Evolutionary conservation across 208 protist species (phyloP).

Genomic region (Acanthamoeba lenticulata): DNA sequence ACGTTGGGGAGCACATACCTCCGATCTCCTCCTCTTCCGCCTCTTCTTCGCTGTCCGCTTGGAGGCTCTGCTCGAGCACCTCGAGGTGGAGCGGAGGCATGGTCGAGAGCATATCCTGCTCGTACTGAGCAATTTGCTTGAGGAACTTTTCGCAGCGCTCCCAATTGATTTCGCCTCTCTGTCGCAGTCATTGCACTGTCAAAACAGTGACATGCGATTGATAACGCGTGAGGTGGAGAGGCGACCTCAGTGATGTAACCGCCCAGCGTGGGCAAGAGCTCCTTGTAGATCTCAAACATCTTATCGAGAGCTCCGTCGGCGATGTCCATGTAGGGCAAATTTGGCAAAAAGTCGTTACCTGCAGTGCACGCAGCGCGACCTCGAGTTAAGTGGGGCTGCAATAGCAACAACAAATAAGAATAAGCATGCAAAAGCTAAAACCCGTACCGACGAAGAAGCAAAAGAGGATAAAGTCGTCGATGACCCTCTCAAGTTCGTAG

Average conservation of each 20-base stretch:
- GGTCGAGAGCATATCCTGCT: slow-evolving; percentile 57
- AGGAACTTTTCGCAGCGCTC: slow-evolving; percentile 64
- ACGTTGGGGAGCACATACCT: too few relatives aligned
- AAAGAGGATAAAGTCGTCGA: slow-evolving; percentile 98
- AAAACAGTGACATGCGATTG: not conserved
- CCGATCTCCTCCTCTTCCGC: too few relatives aligned
- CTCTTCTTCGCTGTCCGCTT: slow-evolving; percentile 18
- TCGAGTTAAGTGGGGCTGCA: too few relatives aligned
- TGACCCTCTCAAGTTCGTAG: slow-evolving; percentile 92
- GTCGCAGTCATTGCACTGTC: not conserved
- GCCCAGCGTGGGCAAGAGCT: slow-evolving; percentile 85
- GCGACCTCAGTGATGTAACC: slow-evolving; percentile 88
- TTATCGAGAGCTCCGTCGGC: slow-evolving; percentile 92
- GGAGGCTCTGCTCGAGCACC: slow-evolving; percentile 55
- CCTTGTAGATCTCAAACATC: slow-evolving; percentile 91
- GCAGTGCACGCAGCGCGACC: not conserved
- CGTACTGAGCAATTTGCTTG: slow-evolving; percentile 33
- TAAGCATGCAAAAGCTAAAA: not conserved
- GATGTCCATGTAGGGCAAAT: slow-evolving; percentile 95
- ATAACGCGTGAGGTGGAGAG: not conserved
- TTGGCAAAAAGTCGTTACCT: slow-evolving; percentile 98
- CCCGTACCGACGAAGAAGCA: slow-evolving; percentile 95
- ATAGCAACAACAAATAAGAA: not conserved
- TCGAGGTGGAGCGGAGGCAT: slow-evolving; percentile 65
- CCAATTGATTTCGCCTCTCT: slow-evolving; percentile 64